These are phyloP conservation scores for Boletus huronensis DNA, from an alignment of 768 basidiomycete genomes.

Conservation along the genomic window DNA sequence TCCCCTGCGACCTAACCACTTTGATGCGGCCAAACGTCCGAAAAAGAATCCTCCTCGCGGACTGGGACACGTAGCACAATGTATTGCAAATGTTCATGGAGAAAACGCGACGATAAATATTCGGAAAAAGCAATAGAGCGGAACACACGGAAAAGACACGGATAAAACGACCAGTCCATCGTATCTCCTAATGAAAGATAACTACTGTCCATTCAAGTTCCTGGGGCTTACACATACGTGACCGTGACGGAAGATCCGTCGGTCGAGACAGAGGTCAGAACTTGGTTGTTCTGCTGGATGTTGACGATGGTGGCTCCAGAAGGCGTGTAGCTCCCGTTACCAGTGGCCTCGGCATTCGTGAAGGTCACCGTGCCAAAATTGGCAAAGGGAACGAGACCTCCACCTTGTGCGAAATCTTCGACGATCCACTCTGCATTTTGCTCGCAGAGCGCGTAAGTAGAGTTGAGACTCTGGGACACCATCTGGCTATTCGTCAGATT, in stretches of 20 bases:
- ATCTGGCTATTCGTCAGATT: constrained; percentile 4
- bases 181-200: not conserved
- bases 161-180: not conserved
- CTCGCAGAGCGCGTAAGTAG: constrained; percentile 1
- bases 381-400: not conserved
- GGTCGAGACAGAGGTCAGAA: not conserved
- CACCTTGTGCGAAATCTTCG: not conserved
- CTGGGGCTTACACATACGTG: not conserved
- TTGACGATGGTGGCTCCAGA: not conserved
- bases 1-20: not conserved
- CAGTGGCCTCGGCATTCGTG: constrained; percentile 1
- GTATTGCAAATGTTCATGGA: not conserved
- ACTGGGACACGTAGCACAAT: not conserved
- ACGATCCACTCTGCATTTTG: constrained; percentile 9
- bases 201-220: not conserved
- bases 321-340: not conserved
- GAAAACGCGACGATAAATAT: not conserved
- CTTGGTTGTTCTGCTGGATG: not conserved
- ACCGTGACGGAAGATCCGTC: not conserved
- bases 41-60: not conserved
- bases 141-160: not conserved
- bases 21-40: not conserved
- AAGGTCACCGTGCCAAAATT: constrained; percentile 9
- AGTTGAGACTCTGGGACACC: not conserved
- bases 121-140: not conserved